These are phyloP conservation scores for Azolla pinnata DNA, from an alignment of 75 land plant genomes.

Conservation along the genomic window DNA sequence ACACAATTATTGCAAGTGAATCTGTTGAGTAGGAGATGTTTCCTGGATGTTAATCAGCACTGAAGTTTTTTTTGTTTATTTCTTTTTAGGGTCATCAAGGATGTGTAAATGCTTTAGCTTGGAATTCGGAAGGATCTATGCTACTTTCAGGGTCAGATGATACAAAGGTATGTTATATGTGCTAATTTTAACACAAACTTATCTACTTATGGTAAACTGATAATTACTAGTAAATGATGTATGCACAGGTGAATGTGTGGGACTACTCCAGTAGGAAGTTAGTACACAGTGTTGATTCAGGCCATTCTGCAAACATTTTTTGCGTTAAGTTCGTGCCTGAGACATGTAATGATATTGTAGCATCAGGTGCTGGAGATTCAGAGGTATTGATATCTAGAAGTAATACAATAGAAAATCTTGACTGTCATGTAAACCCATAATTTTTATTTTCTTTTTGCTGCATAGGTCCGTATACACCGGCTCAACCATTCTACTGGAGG, in stretches of 20 bases:
- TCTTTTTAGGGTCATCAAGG: constrained; percentile 75
- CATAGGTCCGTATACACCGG: constrained; percentile 78
- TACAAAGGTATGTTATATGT: constrained; percentile 51
- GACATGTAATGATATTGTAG: constrained; percentile 85
- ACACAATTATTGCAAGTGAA: background rate
- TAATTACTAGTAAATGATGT: background rate
- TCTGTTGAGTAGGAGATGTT: background rate
- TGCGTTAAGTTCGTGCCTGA: constrained; percentile 92
- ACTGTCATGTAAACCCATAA: too few relatives aligned
- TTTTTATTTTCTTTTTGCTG: background rate
- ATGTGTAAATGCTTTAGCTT: constrained; percentile 89
- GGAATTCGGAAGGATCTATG: constrained; percentile 88
- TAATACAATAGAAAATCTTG: background rate
- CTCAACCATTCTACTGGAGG: constrained; percentile 45
- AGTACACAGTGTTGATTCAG: constrained; percentile 71
- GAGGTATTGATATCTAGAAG: constrained; percentile 70
- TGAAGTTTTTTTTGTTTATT: too few relatives aligned
- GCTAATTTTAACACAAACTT: constrained; percentile 1
- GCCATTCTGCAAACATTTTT: constrained; percentile 85
- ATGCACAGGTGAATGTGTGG: constrained; percentile 80
- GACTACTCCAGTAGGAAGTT: constrained; percentile 48
- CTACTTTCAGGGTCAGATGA: constrained; percentile 97
- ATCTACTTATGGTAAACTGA: background rate
- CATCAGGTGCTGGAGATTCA: constrained; percentile 92
- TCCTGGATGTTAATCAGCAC: background rate